Evolutionary conservation across 257 asterid species (phyloP), one percentile per base, ranked within the genome.

Genomic region (Voacanga thouarsii): DNA sequence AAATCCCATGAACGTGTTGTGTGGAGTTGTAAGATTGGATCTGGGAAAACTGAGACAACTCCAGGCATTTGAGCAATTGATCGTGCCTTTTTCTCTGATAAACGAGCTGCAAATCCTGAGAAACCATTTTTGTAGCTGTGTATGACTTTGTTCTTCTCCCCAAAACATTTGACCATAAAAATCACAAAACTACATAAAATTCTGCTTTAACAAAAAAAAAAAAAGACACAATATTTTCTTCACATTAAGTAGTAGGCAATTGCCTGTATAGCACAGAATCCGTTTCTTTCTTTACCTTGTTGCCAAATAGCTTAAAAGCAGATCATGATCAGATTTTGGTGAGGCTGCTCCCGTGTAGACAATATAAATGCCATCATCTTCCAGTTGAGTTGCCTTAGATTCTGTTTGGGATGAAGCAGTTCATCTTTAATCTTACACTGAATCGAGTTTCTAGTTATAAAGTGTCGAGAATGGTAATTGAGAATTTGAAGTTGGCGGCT

Each of bases 1-100:
- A 92, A 93, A 55, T 93, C 92, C 97, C 98, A 93, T 0, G 98
- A 94, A 9, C 92, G 88, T 24, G 98, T 94, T 7, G 98, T 94
- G 77, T 92, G 98, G 71, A 94, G 96, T 49, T 89, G 73, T 30
- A 94, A 79, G n/a, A 83, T 39, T n/a, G 88, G 89, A 75, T 94
- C 98, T 70, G 92, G 96, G 53, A 94, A 92, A 41, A 94, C 97
- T 2, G 98, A 94, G 69, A 94, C 88, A 19, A 94, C 97, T 77
- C 96, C 98, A 0, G 92, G 90, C 57, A 41, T 82, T 69, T 30
- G 63, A 23, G 92, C 87, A 43, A 92, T 88, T 1, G 90, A 80
- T 65, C 75, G 19, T 0, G 91, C 97, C 79, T 94, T 96, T 63
- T 85, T 86, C 73, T 86, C 85, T 1, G 93, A 83, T 78, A 94